Base-by-base conservation (phyloP, 495 filamentous ascomycete genomes). In the Trypethelium eluteriae region DNA sequence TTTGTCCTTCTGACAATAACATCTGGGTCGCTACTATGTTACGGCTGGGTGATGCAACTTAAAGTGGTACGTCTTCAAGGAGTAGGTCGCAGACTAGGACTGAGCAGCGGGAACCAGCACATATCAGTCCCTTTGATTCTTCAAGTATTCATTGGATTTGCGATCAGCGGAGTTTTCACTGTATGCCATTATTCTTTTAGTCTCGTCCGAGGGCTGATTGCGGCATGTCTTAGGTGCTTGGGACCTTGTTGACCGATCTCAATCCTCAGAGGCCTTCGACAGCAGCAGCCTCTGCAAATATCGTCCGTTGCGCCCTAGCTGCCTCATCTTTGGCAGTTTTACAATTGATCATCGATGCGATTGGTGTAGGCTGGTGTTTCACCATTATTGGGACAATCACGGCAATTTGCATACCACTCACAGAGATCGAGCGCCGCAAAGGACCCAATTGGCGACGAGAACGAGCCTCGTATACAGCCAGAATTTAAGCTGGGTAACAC, bases 101-200 rank as follows among this genome's bases (percentile, higher is more conserved):
- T 53, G 49, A 53, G n/a, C 49, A 53, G n/a, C 14, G 25, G 5
- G n/a, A 53, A 53, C 49, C 16, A 53, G 49, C 49, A 53, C 49
- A 53, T 53, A 53, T 53, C 49, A 18, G 49, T 53, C n/a, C 49
- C 49, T 53, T 53, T 53, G n/a, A 53, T 53, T 53, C 49, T 53
- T 18, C 49, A 53, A 18, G 49, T 18, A 18, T 53, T 53, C 49
- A 53, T 53, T 53, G 49, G 49, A 53, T 53, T 82, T 47, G 78
- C 74, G 62, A 76, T 85, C 16, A 84, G 84, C 0, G 82, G 80
- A 1, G 78, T 80, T 2, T 86, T 85, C 66, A 82, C 81, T 75
- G 39, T 62, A 47, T 35, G 49, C n/a, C 16, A 11, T 18, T 11
- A 53, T 14, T 18, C n/a, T 53, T 16, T 14, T 5, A 18, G 25